These are phyloP conservation scores for Paecilomyces niveus DNA, from an alignment of 2,329 filamentous ascomycete species.

Conservation along the genomic window DNA sequence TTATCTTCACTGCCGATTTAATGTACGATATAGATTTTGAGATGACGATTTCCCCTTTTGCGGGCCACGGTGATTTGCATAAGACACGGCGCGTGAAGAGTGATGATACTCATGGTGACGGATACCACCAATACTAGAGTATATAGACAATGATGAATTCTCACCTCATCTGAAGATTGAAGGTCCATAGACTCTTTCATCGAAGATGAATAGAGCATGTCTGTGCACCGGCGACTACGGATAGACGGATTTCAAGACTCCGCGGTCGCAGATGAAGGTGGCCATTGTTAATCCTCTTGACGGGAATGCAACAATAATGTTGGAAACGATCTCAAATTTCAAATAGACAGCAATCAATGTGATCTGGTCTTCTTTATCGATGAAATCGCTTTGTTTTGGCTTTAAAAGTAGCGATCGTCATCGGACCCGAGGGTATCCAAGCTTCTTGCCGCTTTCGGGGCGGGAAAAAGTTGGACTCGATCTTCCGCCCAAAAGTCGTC, in stretches of 20 bases:
- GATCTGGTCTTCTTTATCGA: not conserved
- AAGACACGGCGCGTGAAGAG: not conserved
- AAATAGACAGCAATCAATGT: no score
- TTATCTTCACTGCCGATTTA: not conserved
- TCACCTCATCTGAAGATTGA: not conserved
- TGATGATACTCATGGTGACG: not conserved
- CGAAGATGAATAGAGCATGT: not conserved
- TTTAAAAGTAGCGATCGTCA: not conserved
- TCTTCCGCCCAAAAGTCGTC: not conserved
- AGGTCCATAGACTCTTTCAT: not conserved
- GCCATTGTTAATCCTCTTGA: not conserved
- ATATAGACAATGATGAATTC: not conserved
- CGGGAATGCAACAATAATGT: not conserved
- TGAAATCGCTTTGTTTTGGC: not conserved
- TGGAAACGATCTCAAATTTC: not conserved
- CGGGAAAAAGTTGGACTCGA: slow-evolving; percentile 32
- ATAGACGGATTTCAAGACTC: not conserved
- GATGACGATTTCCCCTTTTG: not conserved
- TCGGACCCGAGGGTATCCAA: slow-evolving; percentile 13
- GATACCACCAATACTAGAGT: not conserved
- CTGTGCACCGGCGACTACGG: not conserved
- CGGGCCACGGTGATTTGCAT: not conserved
- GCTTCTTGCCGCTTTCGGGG: slow-evolving; percentile 26
- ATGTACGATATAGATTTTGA: slow-evolving; percentile 8
- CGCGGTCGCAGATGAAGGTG: not conserved